Evolutionary conservation across 2,329 filamentous ascomycete genomes (phyloP), one percentile per base, ranked within the genome.

Genomic region (Parastagonospora nodorum): DNA sequence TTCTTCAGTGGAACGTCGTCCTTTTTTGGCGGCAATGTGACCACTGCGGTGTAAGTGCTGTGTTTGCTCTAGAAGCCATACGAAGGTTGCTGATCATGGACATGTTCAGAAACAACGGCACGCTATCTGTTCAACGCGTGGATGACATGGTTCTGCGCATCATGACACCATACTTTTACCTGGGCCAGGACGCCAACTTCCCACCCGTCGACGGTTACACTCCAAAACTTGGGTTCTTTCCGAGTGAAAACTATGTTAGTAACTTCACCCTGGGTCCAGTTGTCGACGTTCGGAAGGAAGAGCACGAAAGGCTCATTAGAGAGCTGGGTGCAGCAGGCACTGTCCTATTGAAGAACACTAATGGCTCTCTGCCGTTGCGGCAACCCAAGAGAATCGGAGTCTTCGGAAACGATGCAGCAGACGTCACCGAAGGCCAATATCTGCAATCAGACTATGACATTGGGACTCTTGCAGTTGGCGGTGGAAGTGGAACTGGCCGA

Each of bases 321-420:
- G 64, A 74, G 33, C 58, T 76, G 10, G 75, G 74, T 28, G 73
- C 74, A 14, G 73, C 73, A 10, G 74, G 74, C 0, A 74, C 72
- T 10, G 74, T 77, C 0, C 51, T 77, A 4, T 53, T 82, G 8
- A 82, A 82, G 63, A 84, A 84, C 48, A 63, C 57, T 0, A 75
- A 76, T 8, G 69, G 73, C 2, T 66, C 77, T 0, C 68, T 85
- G 1, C 82, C 82, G 0, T 63, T 88, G 2, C 77, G 77, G 42
- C 76, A 76, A 44, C 78, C 80, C 1, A 72, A 69, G 42, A 76
- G 74, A 7, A 75, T 82, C 33, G 75, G 69, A 3, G 72, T 82
- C 1, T 80, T 81, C 51, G 80, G 80, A 0, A 78, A 79, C 41
- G 77, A 77, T 55, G 76, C 77, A 12, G 73, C 73, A 2, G 74